A percentile compares a stretch with the other conserved stretches of the same genome.
These are phyloP conservation scores for Aspergillus sclerotioniger DNA, from an alignment of 495 filamentous ascomycete species.

Conservation along the genomic window DNA sequence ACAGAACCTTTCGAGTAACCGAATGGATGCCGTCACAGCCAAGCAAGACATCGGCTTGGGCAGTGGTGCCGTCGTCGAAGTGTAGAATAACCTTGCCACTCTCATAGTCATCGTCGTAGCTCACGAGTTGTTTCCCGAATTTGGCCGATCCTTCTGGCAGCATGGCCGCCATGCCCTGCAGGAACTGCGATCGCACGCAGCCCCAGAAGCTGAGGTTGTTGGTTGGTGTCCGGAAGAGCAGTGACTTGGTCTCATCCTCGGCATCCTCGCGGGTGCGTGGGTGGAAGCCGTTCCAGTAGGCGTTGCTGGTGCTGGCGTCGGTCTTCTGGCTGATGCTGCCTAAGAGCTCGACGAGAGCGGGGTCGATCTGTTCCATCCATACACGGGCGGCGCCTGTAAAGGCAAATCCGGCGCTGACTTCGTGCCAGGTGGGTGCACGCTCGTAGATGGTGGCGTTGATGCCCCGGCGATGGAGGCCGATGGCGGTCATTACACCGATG, in stretches of 20 bases:
- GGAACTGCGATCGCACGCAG: constrained; percentile 54
- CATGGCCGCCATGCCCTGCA: constrained; percentile 55
- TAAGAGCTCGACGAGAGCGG: constrained; percentile 13
- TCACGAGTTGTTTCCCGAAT: constrained; percentile 31
- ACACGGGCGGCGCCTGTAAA: constrained; percentile 22
- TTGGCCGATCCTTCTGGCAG: constrained; percentile 43
- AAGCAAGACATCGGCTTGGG: constrained; percentile 45
- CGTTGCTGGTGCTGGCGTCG: constrained; percentile 31
- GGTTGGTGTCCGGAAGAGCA: constrained; percentile 29
- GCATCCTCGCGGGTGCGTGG: constrained; percentile 1
- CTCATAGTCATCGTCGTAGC: constrained; percentile 17
- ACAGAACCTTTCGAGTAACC: constrained; percentile 38
- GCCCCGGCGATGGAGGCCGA: constrained; percentile 27
- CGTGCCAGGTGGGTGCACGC: constrained; percentile 38
- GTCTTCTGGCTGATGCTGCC: constrained; percentile 17
- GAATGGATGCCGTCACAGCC: constrained; percentile 60
- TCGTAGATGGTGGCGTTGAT: constrained; percentile 51
- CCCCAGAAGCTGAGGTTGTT: constrained; percentile 30
- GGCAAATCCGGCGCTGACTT: constrained; percentile 36
- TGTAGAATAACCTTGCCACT: constrained; percentile 30
- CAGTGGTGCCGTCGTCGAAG: constrained; percentile 56
- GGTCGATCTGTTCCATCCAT: constrained; percentile 25
- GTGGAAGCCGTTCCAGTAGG: constrained; percentile 19
- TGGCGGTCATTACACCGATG: constrained; percentile 26
- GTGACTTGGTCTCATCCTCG: constrained; percentile 15